Conservation (phyloP, 148 eudicot genomes). For the Camellia sinensis region DNA sequence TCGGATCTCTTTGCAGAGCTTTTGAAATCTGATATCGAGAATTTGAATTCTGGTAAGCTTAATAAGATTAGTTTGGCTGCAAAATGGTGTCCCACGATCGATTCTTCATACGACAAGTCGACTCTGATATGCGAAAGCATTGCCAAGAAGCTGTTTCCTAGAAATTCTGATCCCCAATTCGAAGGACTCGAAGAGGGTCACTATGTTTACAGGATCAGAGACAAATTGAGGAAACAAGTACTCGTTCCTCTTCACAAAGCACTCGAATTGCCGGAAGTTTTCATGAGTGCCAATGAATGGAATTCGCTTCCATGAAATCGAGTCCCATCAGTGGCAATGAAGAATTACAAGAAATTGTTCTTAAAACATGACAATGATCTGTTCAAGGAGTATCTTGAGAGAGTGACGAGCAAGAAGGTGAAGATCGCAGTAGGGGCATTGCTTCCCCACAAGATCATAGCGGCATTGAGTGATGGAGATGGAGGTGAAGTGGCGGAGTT, state of each 20-base stretch:
- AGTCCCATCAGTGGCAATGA: slow-evolving; percentile 60
- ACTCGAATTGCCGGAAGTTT: slow-evolving; percentile 48
- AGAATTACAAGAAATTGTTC: slow-evolving; percentile 26
- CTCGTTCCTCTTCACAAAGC: slow-evolving; percentile 46
- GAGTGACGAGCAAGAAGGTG: slow-evolving; percentile 41
- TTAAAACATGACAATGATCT: slow-evolving; percentile 30
- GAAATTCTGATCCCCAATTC: slow-evolving; percentile 20
- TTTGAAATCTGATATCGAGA: slow-evolving; percentile 7
- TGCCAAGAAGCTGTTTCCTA: slow-evolving; percentile 38
- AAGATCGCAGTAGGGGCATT: slow-evolving; percentile 55
- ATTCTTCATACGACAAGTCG: slow-evolving; percentile 19
- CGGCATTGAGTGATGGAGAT: slow-evolving; percentile 17
- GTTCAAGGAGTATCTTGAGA: slow-evolving; percentile 33
- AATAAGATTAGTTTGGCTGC: slow-evolving; percentile 12
- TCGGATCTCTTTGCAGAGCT: slow-evolving; percentile 8
- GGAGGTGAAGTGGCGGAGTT: slow-evolving; percentile 39
- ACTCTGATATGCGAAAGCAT: slow-evolving; percentile 34
- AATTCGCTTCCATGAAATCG: slow-evolving; percentile 29
- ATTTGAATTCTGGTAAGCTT: slow-evolving; percentile 5
- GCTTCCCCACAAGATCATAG: slow-evolving; percentile 50
- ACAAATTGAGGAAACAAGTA: slow-evolving; percentile 48
- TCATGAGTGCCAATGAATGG: slow-evolving; percentile 42
- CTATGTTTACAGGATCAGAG: slow-evolving; percentile 40
- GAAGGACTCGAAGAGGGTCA: slow-evolving; percentile 37
- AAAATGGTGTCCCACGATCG: slow-evolving; percentile 35